Base-by-base conservation (phyloP, 1,139 yeast genomes). In the Scheffersomyces insectosa region DNA sequence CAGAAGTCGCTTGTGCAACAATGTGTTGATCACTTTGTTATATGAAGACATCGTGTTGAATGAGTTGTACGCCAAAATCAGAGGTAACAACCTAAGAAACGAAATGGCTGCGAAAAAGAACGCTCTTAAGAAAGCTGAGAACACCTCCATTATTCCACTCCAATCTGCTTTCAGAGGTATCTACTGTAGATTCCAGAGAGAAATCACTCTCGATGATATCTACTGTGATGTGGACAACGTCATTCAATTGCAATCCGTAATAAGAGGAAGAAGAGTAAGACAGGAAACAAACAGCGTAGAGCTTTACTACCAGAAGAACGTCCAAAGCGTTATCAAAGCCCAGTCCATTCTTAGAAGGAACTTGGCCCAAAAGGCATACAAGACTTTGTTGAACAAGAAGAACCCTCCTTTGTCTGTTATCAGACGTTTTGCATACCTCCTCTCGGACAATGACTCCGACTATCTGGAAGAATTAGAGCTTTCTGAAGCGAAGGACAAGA, bases 401-500 rank as follows among this genome's bases (percentile, higher is more conserved):
- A 84, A 85, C 55, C 98, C 99, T 0, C 86, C 95, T 0, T 65
- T 95, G 38, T 66, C 83, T 20, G 88, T 90, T 0, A 84, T 95
- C 33, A 79, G 83, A 53, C 83, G 81, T 45, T 95, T 90, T 64
- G 88, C 93, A 1, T 81, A 82, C 50, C 66, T 93, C 37, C 69
- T 93, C 39, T 86, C 88, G 46, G 93, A 85, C 50, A 81, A 82
- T 45, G 93, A 86, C 45, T 65, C 69, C 29, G 96, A 88, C 57
- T 85, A 83, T 59, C 86, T 82, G 45, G 88, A 86, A 53, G 97
- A 89, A 54, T 72, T 87, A 48, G 81, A 79, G 44, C 66, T 91
- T 31, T 87, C 88, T 33, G 80, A 79, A 41, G 66, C 80, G 45
- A 83, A 88, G 52, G 91, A 88, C 48, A 70, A 76, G 31, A 85